phyloP scores from a whole-genome alignment of 2,329 filamentous ascomycete genomes.

The Drechslera avenae region DNA sequence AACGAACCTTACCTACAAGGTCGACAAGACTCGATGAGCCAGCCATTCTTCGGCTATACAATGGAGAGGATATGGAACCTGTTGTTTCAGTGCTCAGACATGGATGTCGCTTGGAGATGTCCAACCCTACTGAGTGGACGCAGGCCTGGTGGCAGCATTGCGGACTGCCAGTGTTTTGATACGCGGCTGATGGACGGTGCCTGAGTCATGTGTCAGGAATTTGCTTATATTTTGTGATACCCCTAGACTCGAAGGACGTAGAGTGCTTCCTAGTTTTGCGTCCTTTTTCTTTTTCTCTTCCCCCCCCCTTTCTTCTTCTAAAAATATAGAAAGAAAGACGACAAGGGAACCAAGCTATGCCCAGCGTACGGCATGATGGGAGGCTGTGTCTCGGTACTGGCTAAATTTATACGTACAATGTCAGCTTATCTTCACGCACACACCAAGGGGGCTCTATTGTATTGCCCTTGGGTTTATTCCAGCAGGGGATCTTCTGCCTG shows the following conservation, averaged over 20 bases:
- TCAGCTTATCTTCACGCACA: too few species aligned
- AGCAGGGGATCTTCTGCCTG: not conserved
- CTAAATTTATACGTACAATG: too few species aligned
- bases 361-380: too few species aligned
- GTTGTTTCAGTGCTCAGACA: slow-evolving; percentile 36
- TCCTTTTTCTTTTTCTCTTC: slow-evolving; percentile 1
- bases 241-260: slow-evolving; percentile 9
- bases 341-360: too few species aligned
- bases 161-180: slow-evolving; percentile 41
- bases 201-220: not conserved
- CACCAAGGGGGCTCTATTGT: too few species aligned
- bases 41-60: slow-evolving; percentile 35
- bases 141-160: slow-evolving; percentile 29
- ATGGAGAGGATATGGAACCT: slow-evolving; percentile 40
- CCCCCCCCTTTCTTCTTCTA: too few species aligned
- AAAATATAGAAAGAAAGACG: slow-evolving; percentile 2
- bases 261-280: not conserved
- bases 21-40: slow-evolving; percentile 32
- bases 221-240: slow-evolving; percentile 11
- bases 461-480: too few species aligned
- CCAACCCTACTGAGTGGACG: slow-evolving; percentile 33
- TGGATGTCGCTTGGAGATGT: slow-evolving; percentile 37
- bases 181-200: slow-evolving; percentile 7
- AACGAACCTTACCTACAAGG: slow-evolving; percentile 27
- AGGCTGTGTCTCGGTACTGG: too few species aligned